A percentile compares a stretch with the other conserved stretches of the same genome.
These are phyloP conservation scores for Didymella segeticola DNA, from an alignment of 2,329 filamentous ascomycete species.

Conservation along the genomic window DNA sequence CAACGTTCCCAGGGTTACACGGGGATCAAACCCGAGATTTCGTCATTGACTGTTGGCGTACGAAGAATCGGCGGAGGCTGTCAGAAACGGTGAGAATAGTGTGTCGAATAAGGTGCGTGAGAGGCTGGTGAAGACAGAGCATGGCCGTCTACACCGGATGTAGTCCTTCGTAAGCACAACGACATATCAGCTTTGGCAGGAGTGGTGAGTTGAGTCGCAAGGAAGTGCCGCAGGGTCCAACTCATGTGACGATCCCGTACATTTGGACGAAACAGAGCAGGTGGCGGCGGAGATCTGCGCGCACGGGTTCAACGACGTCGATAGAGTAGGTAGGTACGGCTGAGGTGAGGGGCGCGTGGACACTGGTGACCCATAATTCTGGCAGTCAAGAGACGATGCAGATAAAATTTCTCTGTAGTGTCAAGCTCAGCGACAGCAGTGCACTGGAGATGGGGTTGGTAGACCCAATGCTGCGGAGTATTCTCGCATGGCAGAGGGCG, in stretches of 20 bases:
- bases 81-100: slow-evolving; percentile 1
- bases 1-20: slow-evolving; percentile 20
- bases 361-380: slow-evolving; percentile 19
- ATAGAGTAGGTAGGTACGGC: no score
- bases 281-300: slow-evolving; percentile 30
- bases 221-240: slow-evolving; percentile 34
- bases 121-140: slow-evolving; percentile 3
- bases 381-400: slow-evolving; percentile 8
- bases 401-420: slow-evolving; percentile 2
- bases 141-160: slow-evolving; percentile 2
- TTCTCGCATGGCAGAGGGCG: neutral
- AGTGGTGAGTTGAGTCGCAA: slow-evolving; percentile 17
- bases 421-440: slow-evolving; percentile 7
- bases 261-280: slow-evolving; percentile 26
- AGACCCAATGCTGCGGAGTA: neutral
- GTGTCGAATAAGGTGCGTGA: neutral
- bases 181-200: slow-evolving; percentile 10
- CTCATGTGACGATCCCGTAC: slow-evolving; percentile 34
- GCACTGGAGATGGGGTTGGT: neutral
- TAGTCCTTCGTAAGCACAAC: slow-evolving; percentile 13
- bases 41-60: slow-evolving; percentile 15
- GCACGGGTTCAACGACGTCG: slow-evolving; percentile 21
- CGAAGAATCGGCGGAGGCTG: neutral
- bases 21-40: slow-evolving; percentile 29
- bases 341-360: slow-evolving; percentile 24